These are phyloP conservation scores for Penstemon eatonii DNA, from an alignment of 257 asterid species.

Conservation along the genomic window DNA sequence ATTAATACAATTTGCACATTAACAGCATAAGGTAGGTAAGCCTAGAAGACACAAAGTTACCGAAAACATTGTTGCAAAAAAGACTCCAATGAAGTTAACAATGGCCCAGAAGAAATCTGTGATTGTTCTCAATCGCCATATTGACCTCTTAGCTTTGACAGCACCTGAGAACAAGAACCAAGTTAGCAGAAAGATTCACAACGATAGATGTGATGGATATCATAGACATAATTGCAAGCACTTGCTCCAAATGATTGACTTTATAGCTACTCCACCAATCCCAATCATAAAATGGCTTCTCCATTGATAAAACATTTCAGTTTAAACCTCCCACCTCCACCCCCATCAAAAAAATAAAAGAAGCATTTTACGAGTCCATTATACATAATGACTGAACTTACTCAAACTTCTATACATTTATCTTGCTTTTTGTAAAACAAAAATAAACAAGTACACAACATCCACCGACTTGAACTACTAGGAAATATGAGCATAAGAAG, in stretches of 20 bases:
- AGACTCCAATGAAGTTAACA: constrained; percentile 61
- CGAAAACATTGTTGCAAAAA: constrained; percentile 89
- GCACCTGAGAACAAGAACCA: constrained; percentile 56
- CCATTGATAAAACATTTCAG: background rate
- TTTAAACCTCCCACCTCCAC: background rate
- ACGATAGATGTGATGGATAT: background rate
- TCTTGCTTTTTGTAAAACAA: background rate
- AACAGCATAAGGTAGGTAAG: constrained; percentile 1
- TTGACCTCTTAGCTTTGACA: constrained; percentile 71
- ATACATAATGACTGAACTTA: too few relatives aligned
- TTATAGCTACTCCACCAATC: background rate
- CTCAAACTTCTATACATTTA: too few relatives aligned
- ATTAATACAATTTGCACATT: constrained; percentile 12
- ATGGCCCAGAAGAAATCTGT: constrained; percentile 84
- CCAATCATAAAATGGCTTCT: background rate
- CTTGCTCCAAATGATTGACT: background rate
- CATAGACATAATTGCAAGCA: constrained; percentile 6
- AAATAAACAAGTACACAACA: too few relatives aligned
- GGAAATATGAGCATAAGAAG: background rate
- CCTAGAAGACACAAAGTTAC: constrained; percentile 38
- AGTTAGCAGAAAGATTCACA: constrained; percentile 1
- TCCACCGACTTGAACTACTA: too few relatives aligned
- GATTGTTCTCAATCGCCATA: constrained; percentile 85
- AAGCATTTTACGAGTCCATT: background rate
- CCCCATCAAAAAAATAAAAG: background rate